phyloP scores from a whole-genome alignment of 2,329 filamentous ascomycete genomes.

The Colletotrichum tamarilloi region DNA sequence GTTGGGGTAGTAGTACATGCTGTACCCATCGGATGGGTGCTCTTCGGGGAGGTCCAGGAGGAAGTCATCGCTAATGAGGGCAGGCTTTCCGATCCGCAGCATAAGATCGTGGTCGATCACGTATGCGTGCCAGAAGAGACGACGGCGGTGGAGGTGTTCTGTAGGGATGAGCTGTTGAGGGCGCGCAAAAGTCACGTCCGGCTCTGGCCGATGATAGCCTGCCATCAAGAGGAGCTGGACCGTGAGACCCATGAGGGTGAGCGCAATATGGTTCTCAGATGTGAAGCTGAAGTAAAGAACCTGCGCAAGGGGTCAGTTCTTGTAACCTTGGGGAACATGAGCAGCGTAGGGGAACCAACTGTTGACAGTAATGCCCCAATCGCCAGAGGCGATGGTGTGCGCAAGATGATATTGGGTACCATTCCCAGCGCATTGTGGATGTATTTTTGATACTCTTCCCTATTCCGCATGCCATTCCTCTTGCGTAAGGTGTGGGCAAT shows the following conservation, averaged over 20 bases:
- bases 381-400: conserved; percentile 13
- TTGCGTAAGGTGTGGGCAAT: conserved; percentile 14
- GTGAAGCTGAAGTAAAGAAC: conserved; percentile 23
- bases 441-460: conserved; percentile 28
- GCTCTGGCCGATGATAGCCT: conserved; percentile 18
- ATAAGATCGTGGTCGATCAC: conserved; percentile 26
- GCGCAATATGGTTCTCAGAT: conserved; percentile 22
- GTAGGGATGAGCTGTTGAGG: background rate
- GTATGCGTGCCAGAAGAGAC: conserved; percentile 27
- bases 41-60: conserved; percentile 31
- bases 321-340: background rate
- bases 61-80: conserved; percentile 30
- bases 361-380: conserved; percentile 20
- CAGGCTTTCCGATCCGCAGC: conserved; percentile 27
- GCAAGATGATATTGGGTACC: conserved; percentile 20
- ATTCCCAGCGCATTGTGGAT: conserved; percentile 29
- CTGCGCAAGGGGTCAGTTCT: background rate
- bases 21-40: conserved; percentile 24
- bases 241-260: conserved; percentile 11
- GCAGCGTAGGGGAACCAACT: background rate
- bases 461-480: conserved; percentile 23
- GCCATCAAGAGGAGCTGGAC: conserved; percentile 21
- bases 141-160: conserved; percentile 14
- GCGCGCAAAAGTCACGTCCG: background rate
- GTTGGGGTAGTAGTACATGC: conserved; percentile 29